Evolutionary conservation across 108 stramenopile genomes (phyloP).

Genomic region (Cyclotella baltica): DNA sequence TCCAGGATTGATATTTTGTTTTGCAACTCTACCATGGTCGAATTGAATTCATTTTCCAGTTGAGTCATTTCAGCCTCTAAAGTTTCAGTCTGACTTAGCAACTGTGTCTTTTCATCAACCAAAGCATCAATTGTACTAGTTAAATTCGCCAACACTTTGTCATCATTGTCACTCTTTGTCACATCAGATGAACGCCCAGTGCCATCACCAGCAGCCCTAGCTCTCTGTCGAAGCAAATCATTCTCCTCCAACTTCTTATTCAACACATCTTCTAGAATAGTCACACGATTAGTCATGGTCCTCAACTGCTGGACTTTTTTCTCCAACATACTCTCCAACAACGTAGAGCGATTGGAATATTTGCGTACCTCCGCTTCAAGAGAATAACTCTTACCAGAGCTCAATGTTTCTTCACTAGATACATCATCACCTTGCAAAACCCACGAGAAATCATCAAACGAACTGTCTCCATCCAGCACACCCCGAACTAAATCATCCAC

Average conservation of each 20-base stretch:
- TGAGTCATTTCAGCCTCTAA: constrained; percentile 3
- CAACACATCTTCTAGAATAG: constrained; percentile 32
- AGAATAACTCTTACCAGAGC: background rate
- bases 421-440: background rate
- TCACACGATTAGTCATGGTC: constrained; percentile 41
- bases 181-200: background rate
- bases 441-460: background rate
- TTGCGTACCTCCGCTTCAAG: background rate
- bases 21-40: constrained; percentile 11
- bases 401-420: background rate
- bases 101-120: constrained; percentile 1
- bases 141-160: constrained; percentile 21
- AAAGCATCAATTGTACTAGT: constrained; percentile 17
- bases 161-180: background rate
- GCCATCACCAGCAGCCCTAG: background rate
- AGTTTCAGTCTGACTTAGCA: constrained; percentile 2
- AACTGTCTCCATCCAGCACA: background rate
- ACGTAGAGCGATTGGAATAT: constrained; percentile 38
- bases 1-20: constrained; percentile 8
- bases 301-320: constrained; percentile 27
- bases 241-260: constrained; percentile 17
- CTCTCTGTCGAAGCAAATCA: background rate
- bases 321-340: constrained; percentile 29
- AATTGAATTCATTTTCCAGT: constrained; percentile 28
- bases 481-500: constrained; percentile 30